These are phyloP conservation scores for Chaetomiaceae sp. DNA, from an alignment of 2,329 filamentous ascomycete species.

Conservation along the genomic window DNA sequence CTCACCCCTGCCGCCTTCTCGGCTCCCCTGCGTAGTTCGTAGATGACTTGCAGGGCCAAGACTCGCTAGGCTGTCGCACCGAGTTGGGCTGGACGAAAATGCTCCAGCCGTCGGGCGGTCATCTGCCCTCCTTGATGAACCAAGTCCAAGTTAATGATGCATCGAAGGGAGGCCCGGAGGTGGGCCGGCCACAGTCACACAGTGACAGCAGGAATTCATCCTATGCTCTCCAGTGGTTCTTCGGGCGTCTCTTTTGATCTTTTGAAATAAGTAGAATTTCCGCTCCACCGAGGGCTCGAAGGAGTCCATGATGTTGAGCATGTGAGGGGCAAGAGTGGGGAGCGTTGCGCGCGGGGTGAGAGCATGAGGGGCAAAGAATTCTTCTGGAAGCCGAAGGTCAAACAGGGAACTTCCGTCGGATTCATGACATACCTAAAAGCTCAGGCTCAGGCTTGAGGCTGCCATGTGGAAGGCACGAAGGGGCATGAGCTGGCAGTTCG, in stretches of 20 bases:
- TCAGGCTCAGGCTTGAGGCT: neutral
- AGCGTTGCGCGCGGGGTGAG: neutral
- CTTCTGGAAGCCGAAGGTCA: conserved; percentile 14
- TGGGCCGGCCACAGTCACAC: conserved; percentile 1
- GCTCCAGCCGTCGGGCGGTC: conserved; percentile 4
- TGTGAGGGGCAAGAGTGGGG: neutral
- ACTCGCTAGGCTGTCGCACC: conserved; percentile 10
- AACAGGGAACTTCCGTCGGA: conserved; percentile 7
- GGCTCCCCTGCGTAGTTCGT: conserved; percentile 10
- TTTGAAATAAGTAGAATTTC: too few species aligned
- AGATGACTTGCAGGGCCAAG: conserved; percentile 23
- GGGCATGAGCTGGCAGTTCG: conserved; percentile 10
- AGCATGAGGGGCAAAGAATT: conserved; percentile 8
- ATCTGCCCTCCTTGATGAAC: neutral
- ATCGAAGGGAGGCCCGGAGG: neutral
- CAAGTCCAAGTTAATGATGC: neutral
- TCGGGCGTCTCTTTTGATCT: too few species aligned
- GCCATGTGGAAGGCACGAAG: conserved; percentile 15
- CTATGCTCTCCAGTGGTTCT: too few species aligned
- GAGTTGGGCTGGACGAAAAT: conserved; percentile 19
- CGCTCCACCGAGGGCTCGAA: too few species aligned
- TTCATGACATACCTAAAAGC: neutral
- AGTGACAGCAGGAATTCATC: too few species aligned
- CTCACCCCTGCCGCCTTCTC: conserved; percentile 11
- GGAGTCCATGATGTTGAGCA: too few species aligned